Evolutionary conservation across 225 moss, liverwort and hornwort species (phyloP), one percentile per base, ranked within the genome.

Genomic region (Ulota crispa): DNA sequence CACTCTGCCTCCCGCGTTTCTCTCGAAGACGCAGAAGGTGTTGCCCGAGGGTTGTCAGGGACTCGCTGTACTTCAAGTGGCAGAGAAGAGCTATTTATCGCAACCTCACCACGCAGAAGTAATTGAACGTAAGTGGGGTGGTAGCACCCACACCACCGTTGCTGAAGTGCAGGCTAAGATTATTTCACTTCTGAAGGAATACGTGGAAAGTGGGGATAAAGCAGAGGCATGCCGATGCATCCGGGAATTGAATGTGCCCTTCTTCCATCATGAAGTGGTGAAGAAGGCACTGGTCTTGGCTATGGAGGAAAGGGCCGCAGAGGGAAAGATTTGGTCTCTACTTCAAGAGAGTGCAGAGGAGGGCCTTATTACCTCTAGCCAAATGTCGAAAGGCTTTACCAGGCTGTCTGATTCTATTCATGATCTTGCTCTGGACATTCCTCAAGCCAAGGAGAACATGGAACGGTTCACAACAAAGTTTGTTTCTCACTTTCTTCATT

Each of bases 61-160:
- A 21, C 80, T 99, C n/a, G 83, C 85, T 23, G 98, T 99, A 21
- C 88, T 99, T 54, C 94, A 95, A 64, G 93, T 92, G 76, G 85
- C 95, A 18, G 95, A 99, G 65, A 99, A 99, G 84, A 99, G 92
- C 84, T 99, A 99, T 81, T 78, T 99, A 57, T 77, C 92, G 78
- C 93, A 95, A 34, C 98, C 98, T 45, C 98, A 99, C 78, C 98
- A 99, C 61, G 98, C 95, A 2, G 98, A 99, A 85, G 87, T 99
- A 28, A 91, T 99, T 37, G 98, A 99, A 82, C 93, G 94, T 50
- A 95, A 95, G 68, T 99, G 98, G 98, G 98, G 98, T 80, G 98
- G 98, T 31, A 99, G 92, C 68, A 95, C 95, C 18, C 93, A 95
- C 59, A 95, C 93, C 21, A 95, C 98, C 34, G 98, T 99, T 61